A percentile compares a stretch with the other conserved stretches of the same genome.
Evolutionary conservation across 192 early-diverging fungal species (phyloP).

Genomic region (Dissophora globulifera): DNA sequence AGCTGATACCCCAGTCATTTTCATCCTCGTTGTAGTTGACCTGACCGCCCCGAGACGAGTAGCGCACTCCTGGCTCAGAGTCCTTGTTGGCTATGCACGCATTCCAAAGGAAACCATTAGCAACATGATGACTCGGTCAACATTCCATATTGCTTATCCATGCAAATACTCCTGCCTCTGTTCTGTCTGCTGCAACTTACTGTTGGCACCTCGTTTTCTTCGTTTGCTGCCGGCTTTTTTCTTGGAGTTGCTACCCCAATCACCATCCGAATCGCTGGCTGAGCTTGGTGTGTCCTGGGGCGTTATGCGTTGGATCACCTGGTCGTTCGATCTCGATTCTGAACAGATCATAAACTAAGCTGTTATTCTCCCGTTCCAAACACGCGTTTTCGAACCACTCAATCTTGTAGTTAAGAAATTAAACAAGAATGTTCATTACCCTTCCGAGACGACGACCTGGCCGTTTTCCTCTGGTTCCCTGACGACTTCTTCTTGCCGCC

Average conservation of each 20-base stretch:
- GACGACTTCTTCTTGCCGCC: slow-evolving; percentile 42
- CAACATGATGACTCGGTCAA: too few relatives aligned
- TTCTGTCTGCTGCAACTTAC: slow-evolving; percentile 17
- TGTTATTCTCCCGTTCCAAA: background rate
- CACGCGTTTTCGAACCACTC: too few relatives aligned
- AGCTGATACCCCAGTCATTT: slow-evolving; percentile 51
- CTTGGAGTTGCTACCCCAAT: slow-evolving; percentile 37
- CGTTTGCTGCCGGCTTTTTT: slow-evolving; percentile 23
- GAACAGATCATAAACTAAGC: background rate
- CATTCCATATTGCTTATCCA: too few relatives aligned
- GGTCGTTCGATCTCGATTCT: slow-evolving; percentile 29
- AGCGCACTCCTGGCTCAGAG: slow-evolving; percentile 31
- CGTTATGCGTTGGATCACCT: slow-evolving; percentile 21
- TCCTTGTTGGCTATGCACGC: slow-evolving; percentile 26
- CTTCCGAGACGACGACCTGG: slow-evolving; percentile 54
- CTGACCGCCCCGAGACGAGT: slow-evolving; percentile 47
- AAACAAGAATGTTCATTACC: too few relatives aligned
- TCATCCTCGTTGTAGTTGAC: slow-evolving; percentile 55
- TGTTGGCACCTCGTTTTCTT: slow-evolving; percentile 12
- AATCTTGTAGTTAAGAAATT: too few relatives aligned
- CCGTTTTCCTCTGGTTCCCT: slow-evolving; percentile 54
- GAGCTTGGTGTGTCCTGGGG: slow-evolving; percentile 40
- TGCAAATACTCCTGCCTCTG: too few relatives aligned
- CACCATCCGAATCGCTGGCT: slow-evolving; percentile 45
- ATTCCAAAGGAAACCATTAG: too few relatives aligned